Evolutionary conservation across 805 yeast species (phyloP), one percentile per base, ranked within the genome.

Genomic region (Wickerhamiella occidentalis): DNA sequence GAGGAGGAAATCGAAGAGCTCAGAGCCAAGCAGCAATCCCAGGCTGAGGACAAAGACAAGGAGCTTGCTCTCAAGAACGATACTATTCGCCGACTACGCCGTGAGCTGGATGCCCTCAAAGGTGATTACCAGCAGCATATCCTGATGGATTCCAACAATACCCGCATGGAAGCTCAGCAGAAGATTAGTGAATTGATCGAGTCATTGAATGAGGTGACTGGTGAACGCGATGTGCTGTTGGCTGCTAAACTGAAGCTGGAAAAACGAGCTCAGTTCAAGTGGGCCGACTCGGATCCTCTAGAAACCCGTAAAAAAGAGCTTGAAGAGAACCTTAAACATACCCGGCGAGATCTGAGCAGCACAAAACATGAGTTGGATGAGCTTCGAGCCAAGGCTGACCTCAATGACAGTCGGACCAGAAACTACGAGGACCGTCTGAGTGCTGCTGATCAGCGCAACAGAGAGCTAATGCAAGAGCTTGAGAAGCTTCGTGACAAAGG

Each of bases 141-240:
- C 3, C 26, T 40, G 11, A 15, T 40, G 19, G 44, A 40, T 6
- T 23, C 30, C 21, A 40, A 22, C n/a, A 22, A 22, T 22, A 26
- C 40, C 15, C 40, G 30, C 40, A 29, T 8, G 36, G 30, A 36
- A 21, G 43, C 48, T 3, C 53, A 52, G 26, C 28, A 42, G 12
- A 86, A 82, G 61, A 72, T 80, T 1, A 68, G 68, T 9, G 72
- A 77, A 1, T 64, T 85, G 58, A 73, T 78, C 47, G 73, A 75
- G 9, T 70, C 81, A 4, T 72, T 83, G 53, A 78, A 74, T 36
- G 81, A 80, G 45, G 67, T 86, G 29, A 65, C 77, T 1, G 65
- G 59, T 4, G 92, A 85, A 57, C 75, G 87, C 54, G 82, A 80
- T 57, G 71, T 70, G 30, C 64, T 85, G 48, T 64, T 78, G 48